phyloP scores from a whole-genome alignment of 306 rosid genomes.

The Myrica gale region DNA sequence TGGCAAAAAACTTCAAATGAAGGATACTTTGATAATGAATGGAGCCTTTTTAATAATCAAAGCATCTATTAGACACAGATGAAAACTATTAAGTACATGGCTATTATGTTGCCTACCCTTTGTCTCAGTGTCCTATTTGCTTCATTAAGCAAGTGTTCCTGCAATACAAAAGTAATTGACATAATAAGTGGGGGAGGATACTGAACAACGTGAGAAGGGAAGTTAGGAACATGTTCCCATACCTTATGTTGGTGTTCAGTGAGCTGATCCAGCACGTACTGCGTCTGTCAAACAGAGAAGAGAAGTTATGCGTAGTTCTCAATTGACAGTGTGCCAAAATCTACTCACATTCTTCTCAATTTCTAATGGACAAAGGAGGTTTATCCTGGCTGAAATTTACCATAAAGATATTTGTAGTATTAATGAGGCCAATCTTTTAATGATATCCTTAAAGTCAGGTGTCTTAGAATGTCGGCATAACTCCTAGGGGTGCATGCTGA shows the following conservation, averaged over 20 bases:
- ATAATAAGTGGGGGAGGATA: neutral
- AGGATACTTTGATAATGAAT: too few relatives aligned
- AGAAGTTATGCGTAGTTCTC: neutral
- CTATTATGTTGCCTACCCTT: constrained; percentile 53
- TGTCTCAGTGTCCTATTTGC: constrained; percentile 74
- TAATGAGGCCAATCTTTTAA: too few relatives aligned
- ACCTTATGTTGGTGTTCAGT: constrained; percentile 86
- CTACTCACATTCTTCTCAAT: neutral
- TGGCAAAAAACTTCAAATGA: too few relatives aligned
- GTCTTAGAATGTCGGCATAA: neutral
- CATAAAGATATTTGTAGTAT: neutral
- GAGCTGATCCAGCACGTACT: constrained; percentile 84
- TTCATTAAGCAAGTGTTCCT: constrained; percentile 83
- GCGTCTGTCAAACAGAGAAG: constrained; percentile 50
- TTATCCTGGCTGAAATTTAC: neutral
- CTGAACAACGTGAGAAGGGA: neutral
- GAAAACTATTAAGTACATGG: too few relatives aligned
- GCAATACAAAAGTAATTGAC: constrained; percentile 13
- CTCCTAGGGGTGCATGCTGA: neutral
- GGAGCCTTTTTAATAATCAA: too few relatives aligned
- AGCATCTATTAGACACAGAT: too few relatives aligned
- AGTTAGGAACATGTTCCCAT: constrained; percentile 19
- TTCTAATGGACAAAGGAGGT: neutral
- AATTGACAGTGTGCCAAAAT: neutral
- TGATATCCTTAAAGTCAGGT: too few relatives aligned